Evolutionary conservation across 78 protist species (phyloP).

Genomic region (Chrysochromulina parva): DNA sequence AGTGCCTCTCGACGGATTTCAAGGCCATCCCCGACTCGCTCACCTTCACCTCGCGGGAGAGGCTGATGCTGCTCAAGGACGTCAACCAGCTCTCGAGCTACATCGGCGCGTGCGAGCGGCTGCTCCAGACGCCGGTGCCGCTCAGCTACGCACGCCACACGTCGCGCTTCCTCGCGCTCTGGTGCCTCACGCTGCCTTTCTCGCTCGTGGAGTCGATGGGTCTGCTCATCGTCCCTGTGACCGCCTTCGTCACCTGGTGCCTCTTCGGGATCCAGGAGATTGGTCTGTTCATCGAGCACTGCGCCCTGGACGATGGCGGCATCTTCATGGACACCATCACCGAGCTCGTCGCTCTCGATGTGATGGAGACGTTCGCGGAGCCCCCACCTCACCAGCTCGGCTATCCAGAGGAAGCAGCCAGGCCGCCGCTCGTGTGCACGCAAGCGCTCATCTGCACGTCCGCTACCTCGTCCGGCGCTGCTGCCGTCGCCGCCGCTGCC

Average conservation of each 20-base stretch:
- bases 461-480: too few relatives aligned
- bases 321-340: background rate
- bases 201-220: conserved; percentile 30
- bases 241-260: background rate
- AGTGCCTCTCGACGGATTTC: background rate
- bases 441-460: too few relatives aligned
- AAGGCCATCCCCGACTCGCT: background rate
- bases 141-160: conserved; percentile 57
- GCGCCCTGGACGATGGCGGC: background rate
- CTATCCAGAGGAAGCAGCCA: too few relatives aligned
- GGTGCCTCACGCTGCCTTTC: conserved; percentile 40
- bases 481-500: too few relatives aligned
- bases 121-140: conserved; percentile 50
- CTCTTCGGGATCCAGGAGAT: conserved; percentile 22
- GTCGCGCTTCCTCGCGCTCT: conserved; percentile 28
- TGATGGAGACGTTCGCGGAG: too few relatives aligned
- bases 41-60: conserved; percentile 22
- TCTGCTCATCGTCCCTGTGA: conserved; percentile 1
- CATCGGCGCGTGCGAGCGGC: conserved; percentile 43
- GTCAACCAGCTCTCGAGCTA: background rate
- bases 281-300: background rate
- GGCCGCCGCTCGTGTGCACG: too few relatives aligned
- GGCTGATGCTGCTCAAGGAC: background rate
- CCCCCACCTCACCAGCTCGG: too few relatives aligned
- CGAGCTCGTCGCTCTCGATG: background rate